A percentile compares a stretch with the other conserved stretches of the same genome.
Conservation (phyloP, 805 yeast genomes). For the Komagataella kurtzmanii region DNA sequence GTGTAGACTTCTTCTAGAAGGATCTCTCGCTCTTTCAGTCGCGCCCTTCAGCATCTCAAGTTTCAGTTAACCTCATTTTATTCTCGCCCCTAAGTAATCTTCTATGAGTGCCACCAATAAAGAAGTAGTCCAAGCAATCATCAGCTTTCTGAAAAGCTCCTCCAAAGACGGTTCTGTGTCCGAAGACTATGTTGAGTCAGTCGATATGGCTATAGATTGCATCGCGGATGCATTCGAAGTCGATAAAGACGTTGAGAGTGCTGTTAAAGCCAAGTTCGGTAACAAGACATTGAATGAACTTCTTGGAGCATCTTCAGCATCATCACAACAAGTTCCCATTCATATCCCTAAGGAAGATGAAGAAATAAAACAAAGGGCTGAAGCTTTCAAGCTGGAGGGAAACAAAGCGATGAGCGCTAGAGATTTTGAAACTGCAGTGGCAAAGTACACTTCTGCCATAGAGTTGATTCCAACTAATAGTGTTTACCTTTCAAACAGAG, state of each 20-base stretch:
- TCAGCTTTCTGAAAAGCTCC: slow-evolving; percentile 51
- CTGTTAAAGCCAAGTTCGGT: slow-evolving; percentile 23
- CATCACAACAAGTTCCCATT: slow-evolving; percentile 18
- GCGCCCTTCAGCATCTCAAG: not conserved
- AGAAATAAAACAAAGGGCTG: slow-evolving; percentile 65
- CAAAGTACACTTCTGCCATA: slow-evolving; percentile 72
- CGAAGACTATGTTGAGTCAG: slow-evolving; percentile 9
- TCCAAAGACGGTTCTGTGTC: slow-evolving; percentile 45
- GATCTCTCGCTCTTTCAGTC: not conserved
- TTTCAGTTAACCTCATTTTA: not conserved
- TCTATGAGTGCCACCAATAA: slow-evolving; percentile 25
- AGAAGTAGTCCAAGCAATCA: slow-evolving; percentile 61
- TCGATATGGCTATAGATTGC: slow-evolving; percentile 43
- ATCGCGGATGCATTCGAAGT: slow-evolving; percentile 77
- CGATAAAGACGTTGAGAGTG: slow-evolving; percentile 27
- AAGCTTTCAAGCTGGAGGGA: slow-evolving; percentile 72
- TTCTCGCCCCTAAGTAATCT: not conserved
- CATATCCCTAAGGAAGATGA: slow-evolving; percentile 30
- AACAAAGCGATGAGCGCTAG: slow-evolving; percentile 77
- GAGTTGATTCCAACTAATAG: slow-evolving; percentile 57
- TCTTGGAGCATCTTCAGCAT: slow-evolving; percentile 17
- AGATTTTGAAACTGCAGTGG: slow-evolving; percentile 59
- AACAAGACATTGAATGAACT: slow-evolving; percentile 36
- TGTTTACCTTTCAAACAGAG: slow-evolving; percentile 84
- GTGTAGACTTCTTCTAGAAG: not conserved